phyloP scores from a whole-genome alignment of 306 rosid genomes.

The Dryas drummondii region DNA sequence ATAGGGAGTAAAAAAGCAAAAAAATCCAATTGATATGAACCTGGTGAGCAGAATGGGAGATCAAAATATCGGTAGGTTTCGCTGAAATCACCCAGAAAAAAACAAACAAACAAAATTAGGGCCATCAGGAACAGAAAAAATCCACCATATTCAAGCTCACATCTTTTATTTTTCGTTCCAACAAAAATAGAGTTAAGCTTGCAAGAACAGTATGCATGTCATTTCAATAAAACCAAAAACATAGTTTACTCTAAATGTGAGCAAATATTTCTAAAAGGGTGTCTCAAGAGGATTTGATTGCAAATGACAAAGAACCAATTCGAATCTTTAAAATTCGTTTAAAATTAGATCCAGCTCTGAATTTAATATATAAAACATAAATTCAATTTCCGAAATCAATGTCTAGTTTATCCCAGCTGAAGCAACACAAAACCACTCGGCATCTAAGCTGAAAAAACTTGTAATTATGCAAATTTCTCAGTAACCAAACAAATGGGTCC shows the following conservation, averaged over 20 bases:
- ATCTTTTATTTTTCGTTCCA: background rate
- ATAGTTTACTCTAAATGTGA: background rate
- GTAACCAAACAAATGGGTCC: conserved; percentile 9
- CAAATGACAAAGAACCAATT: background rate
- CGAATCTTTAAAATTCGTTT: background rate
- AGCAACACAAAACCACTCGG: background rate
- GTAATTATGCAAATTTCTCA: background rate
- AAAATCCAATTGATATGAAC: conserved; percentile 36
- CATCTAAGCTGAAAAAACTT: background rate
- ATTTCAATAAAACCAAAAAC: background rate
- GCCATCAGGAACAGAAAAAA: background rate
- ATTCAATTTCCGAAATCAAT: background rate
- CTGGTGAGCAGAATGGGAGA: conserved; percentile 75
- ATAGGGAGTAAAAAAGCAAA: too few relatives aligned
- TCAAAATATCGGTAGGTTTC: conserved; percentile 73
- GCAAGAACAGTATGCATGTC: background rate
- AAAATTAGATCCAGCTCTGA: conserved; percentile 21
- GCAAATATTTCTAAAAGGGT: background rate
- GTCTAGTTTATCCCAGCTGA: background rate
- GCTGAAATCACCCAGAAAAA: conserved; percentile 30
- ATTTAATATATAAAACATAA: background rate
- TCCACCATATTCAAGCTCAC: background rate
- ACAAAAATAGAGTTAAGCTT: background rate
- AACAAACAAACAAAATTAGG: background rate
- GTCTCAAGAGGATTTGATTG: background rate